A percentile compares a stretch with the other conserved stretches of the same genome.
Conservation (phyloP, 306 rosid genomes). For the Glycine soja region DNA sequence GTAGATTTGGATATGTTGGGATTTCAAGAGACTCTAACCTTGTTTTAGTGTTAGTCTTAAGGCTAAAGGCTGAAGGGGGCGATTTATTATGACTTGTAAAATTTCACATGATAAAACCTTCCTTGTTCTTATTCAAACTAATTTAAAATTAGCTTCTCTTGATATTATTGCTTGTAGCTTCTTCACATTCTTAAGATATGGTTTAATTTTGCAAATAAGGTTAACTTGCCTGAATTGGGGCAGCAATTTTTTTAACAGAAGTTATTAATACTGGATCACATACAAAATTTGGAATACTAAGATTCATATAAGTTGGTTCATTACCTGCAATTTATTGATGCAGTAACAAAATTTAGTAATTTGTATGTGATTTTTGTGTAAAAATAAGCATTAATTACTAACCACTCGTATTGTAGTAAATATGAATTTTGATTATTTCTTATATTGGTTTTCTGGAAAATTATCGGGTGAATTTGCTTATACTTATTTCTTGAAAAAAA, state of each 20-base stretch:
- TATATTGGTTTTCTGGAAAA: too few relatives aligned
- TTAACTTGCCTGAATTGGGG: neutral
- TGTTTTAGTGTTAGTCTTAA: conserved; percentile 44
- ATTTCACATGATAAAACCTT: neutral
- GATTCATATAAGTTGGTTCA: neutral
- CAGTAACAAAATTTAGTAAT: neutral
- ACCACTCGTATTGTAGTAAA: neutral
- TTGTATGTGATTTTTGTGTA: neutral
- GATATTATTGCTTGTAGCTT: neutral
- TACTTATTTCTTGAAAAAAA: too few relatives aligned
- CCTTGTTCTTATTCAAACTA: neutral
- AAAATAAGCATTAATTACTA: neutral
- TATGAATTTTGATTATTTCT: neutral
- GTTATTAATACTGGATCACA: neutral
- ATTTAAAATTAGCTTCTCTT: neutral
- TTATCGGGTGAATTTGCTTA: too few relatives aligned
- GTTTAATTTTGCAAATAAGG: conserved; percentile 8
- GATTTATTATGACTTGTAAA: conserved; percentile 26
- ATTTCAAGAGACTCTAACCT: conserved; percentile 61
- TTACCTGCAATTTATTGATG: neutral
- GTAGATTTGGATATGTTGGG: conserved; percentile 55
- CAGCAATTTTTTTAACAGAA: neutral
- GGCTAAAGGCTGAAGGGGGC: conserved; percentile 23
- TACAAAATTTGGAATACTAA: neutral
- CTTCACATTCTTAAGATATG: neutral